These are phyloP conservation scores for Avena sativa DNA, from an alignment of 176 grass and related monocot species.

Conservation along the genomic window DNA sequence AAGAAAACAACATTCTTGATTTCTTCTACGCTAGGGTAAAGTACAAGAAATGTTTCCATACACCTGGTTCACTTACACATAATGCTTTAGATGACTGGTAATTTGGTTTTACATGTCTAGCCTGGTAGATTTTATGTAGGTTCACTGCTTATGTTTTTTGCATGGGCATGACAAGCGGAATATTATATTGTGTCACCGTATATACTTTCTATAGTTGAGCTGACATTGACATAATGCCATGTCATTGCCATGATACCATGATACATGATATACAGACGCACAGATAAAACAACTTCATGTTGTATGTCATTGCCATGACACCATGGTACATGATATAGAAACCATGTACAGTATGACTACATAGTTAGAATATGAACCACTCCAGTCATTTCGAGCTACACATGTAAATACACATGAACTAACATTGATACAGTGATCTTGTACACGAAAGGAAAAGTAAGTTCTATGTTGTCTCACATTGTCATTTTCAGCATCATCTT, in stretches of 20 bases:
- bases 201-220: no score
- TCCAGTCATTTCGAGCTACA: background rate
- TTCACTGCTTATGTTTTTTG: background rate
- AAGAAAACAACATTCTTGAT: background rate
- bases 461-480: conserved; percentile 62
- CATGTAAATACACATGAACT: background rate
- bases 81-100: background rate
- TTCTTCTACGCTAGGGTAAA: background rate
- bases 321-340: background rate
- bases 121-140: background rate
- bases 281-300: background rate
- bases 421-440: conserved; percentile 3
- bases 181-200: background rate
- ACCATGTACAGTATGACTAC: background rate
- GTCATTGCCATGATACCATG: no score
- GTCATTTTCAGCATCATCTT: conserved; percentile 66
- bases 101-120: background rate
- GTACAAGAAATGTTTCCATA: background rate
- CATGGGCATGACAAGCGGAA: background rate
- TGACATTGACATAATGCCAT: no score
- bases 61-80: background rate
- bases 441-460: background rate
- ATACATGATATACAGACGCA: background rate
- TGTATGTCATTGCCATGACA: background rate
- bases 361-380: background rate